Evolutionary conservation across 1,284 basidiomycete genomes (phyloP).

Genomic region (Ceratobasidium sp.): DNA sequence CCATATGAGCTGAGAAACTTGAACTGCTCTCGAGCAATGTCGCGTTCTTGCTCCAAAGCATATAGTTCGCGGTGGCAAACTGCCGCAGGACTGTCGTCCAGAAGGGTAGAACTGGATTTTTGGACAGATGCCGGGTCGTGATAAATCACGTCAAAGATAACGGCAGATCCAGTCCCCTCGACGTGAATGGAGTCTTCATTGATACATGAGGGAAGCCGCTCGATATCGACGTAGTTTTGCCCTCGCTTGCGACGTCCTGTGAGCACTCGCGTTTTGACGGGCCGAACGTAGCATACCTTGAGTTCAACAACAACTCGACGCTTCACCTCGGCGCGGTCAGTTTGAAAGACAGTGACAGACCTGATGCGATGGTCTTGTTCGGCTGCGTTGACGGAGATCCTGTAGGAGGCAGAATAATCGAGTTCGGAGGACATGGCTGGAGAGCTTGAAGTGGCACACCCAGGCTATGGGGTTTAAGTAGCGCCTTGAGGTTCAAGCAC

Average conservation of each 20-base stretch:
- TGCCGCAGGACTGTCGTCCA: slow-evolving; percentile 12
- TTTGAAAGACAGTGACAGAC: slow-evolving; percentile 22
- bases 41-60: slow-evolving; percentile 39
- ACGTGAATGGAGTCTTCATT: too few species aligned
- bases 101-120: not conserved
- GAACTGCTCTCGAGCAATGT: slow-evolving; percentile 43
- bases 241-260: slow-evolving; percentile 46
- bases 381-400: slow-evolving; percentile 24
- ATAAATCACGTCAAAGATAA: slow-evolving; percentile 51
- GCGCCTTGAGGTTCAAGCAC: not conserved
- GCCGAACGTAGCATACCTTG: slow-evolving; percentile 6
- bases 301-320: slow-evolving; percentile 14
- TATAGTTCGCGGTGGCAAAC: slow-evolving; percentile 32
- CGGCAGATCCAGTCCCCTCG: slow-evolving; percentile 50
- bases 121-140: slow-evolving; percentile 39
- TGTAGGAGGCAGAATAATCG: slow-evolving; percentile 9
- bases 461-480: not conserved
- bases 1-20: slow-evolving; percentile 47
- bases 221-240: too few species aligned
- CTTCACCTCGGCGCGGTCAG: slow-evolving; percentile 27
- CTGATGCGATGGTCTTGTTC: slow-evolving; percentile 32
- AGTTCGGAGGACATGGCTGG: not conserved
- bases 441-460: not conserved
- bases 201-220: too few species aligned
- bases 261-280: slow-evolving; percentile 43